Percentiles rank a stretch among this genome's conserved stretches.
phyloP scores from a whole-genome alignment of 2,329 filamentous ascomycete species.

The Trichoderma sp. region DNA sequence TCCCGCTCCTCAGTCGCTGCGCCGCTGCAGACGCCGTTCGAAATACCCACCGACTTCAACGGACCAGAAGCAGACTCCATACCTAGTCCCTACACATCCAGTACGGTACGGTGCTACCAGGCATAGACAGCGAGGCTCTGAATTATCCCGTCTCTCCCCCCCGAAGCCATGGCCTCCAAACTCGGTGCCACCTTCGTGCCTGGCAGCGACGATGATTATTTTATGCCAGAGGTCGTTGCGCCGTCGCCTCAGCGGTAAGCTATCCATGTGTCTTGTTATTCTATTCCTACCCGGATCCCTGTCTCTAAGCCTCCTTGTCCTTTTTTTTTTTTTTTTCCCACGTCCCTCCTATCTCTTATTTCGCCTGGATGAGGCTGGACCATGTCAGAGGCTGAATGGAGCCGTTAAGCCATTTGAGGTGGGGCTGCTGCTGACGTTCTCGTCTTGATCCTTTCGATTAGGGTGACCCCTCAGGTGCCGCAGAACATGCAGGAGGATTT shows the following conservation, averaged over 20 bases:
- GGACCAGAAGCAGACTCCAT: not conserved
- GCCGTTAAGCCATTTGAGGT: slow-evolving; percentile 23
- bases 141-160: slow-evolving; percentile 20
- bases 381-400: slow-evolving; percentile 15
- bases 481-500: slow-evolving; percentile 96
- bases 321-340: not conserved
- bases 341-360: slow-evolving; percentile 18
- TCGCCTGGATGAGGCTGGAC: slow-evolving; percentile 17
- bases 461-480: slow-evolving; percentile 91
- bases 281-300: not conserved
- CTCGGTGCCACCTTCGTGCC: slow-evolving; percentile 58
- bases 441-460: slow-evolving; percentile 42
- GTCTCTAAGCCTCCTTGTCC: slow-evolving; percentile 10
- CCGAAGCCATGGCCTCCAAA: slow-evolving; percentile 27
- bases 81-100: not conserved
- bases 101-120: not conserved
- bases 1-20: not conserved
- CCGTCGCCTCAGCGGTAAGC: slow-evolving; percentile 56
- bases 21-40: not conserved
- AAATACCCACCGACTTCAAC: slow-evolving; percentile 6
- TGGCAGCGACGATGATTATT: slow-evolving; percentile 57
- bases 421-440: slow-evolving; percentile 37
- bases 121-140: not conserved
- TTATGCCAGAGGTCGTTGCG: slow-evolving; percentile 58
- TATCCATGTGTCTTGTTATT: slow-evolving; percentile 21